Conservation (phyloP, 257 asterid genomes). For the Solanum okadae region DNA sequence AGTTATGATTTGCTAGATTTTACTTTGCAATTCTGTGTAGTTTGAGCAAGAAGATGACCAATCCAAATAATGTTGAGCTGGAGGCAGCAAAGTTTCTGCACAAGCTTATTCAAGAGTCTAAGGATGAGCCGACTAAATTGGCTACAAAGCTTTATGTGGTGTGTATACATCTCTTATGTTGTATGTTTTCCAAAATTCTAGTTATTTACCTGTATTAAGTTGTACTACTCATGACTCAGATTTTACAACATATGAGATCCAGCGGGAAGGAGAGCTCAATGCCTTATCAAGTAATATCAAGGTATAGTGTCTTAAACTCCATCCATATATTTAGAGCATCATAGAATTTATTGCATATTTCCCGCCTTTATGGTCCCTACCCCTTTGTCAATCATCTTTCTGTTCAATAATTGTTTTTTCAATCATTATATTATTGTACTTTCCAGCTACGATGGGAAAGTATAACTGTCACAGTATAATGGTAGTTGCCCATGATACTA, state of each 20-base stretch:
- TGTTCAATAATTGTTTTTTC: background rate
- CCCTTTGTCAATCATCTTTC: background rate
- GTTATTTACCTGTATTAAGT: background rate
- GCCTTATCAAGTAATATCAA: constrained; percentile 97
- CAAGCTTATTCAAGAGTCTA: constrained; percentile 94
- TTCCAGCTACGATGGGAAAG: background rate
- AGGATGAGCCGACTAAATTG: constrained; percentile 91
- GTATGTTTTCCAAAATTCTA: background rate
- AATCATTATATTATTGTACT: background rate
- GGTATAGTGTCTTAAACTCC: constrained; percentile 32
- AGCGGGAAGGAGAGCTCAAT: constrained; percentile 96
- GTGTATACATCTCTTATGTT: constrained; percentile 13
- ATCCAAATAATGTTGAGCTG: constrained; percentile 84
- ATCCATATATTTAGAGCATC: background rate
- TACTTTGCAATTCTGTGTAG: constrained; percentile 1
- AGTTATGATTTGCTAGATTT: background rate
- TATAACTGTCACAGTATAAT: background rate
- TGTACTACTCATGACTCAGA: constrained; percentile 31
- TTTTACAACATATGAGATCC: constrained; percentile 95
- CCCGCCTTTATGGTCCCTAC: background rate
- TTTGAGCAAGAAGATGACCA: constrained; percentile 45
- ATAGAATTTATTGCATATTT: background rate
- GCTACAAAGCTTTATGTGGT: constrained; percentile 98
- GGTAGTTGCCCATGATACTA: background rate
- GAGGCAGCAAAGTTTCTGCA: constrained; percentile 99